phyloP scores from a whole-genome alignment of 2,329 filamentous ascomycete species.

The Ophiostoma populinum region DNA sequence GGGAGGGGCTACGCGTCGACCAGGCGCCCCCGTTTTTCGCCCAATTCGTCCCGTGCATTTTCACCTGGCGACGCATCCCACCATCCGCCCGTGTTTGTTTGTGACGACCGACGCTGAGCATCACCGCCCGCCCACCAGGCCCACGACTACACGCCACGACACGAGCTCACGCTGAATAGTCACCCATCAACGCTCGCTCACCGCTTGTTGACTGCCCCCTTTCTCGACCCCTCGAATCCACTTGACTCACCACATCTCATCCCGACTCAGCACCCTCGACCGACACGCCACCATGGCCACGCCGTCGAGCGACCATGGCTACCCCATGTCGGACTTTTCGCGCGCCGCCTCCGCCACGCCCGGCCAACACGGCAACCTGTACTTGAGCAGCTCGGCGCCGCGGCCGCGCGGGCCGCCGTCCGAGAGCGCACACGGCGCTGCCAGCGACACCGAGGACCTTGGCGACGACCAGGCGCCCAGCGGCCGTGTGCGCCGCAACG shows the following conservation, averaged over 20 bases:
- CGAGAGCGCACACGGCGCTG: slow-evolving; percentile 35
- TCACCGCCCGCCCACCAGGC: not conserved
- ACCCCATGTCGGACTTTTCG: slow-evolving; percentile 38
- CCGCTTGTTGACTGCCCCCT: slow-evolving; percentile 1
- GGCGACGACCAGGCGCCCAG: slow-evolving; percentile 46
- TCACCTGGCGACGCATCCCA: slow-evolving; percentile 1
- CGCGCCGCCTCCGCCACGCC: slow-evolving; percentile 13
- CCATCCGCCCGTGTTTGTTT: too few relatives aligned
- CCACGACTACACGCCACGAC: not conserved
- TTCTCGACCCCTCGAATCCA: not conserved
- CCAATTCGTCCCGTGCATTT: not conserved
- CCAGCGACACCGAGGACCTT: slow-evolving; percentile 47
- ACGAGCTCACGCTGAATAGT: not conserved
- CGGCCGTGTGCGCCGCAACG: slow-evolving; percentile 29
- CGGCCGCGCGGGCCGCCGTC: slow-evolving; percentile 43
- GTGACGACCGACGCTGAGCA: too few relatives aligned
- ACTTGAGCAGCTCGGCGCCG: slow-evolving; percentile 31
- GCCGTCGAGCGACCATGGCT: slow-evolving; percentile 35
- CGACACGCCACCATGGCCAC: slow-evolving; percentile 29
- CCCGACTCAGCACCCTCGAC: slow-evolving; percentile 2
- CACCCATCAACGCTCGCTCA: not conserved
- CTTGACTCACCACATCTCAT: not conserved
- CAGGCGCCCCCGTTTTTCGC: not conserved
- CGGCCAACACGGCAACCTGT: slow-evolving; percentile 22
- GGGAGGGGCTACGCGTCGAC: slow-evolving; percentile 2